Evolutionary conservation across 148 eudicot genomes (phyloP), one percentile per base, ranked within the genome.

Genomic region (Diospyros lotus): DNA sequence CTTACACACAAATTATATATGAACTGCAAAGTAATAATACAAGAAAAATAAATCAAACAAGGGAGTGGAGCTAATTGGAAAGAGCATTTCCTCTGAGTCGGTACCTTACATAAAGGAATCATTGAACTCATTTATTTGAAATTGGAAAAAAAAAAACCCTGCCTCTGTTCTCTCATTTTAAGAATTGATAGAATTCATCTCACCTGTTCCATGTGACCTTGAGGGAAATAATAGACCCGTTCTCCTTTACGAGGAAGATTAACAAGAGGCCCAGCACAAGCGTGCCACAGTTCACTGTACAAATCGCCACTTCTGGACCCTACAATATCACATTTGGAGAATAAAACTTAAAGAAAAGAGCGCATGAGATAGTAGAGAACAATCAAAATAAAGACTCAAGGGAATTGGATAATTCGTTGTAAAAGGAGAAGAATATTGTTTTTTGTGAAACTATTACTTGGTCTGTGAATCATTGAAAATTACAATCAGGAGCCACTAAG

Each of bases 191-290:
- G 46, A 5, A 18, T 10, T 59, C 48, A 68, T 79, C 53, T 58
- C 80, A 94, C 98, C 94, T 94, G 98, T 79, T 94, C 98, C 96
- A 92, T 92, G 80, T 94, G 98, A 51, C 98, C 98, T 75, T 92
- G 94, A 3, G 98, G 98, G 72, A 94, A 94, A 83, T 94, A 94
- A 80, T 94, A 94, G 68, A 90, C 97, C 9, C 94, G 84, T 81
- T 92, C 97, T n/a, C 85, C 92, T 72, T 86, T 84, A 72, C 93
- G 91, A 41, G 98, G 98, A 72, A 94, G 86, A 77, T 72, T 86
- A 13, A 92, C 98, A 43, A 94, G 94, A 15, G 98, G 93, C 41
- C 98, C 98, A 78, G 98, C 98, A 84, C 98, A 94, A 48, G 97
- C 96, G 84, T 89, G 86, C 98, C 98, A 94, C 15, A 94, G 88